Conservation (phyloP, 2,329 filamentous ascomycete species). For the Metarhizium album region DNA sequence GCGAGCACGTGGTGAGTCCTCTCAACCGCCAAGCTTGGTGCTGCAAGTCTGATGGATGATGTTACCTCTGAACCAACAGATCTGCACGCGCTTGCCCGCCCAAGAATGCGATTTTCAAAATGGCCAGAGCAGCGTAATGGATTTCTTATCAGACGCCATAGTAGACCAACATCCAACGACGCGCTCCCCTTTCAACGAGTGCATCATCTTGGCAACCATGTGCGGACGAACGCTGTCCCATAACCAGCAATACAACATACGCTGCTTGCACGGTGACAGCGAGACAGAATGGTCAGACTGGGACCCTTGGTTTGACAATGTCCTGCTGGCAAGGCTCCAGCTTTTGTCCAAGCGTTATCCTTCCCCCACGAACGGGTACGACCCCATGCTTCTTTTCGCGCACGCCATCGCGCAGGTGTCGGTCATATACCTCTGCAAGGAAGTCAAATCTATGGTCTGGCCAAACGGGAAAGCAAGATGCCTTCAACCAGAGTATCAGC, state of each 20-base stretch:
- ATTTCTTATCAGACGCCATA: conserved; percentile 21
- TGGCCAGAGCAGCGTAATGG: conserved; percentile 13
- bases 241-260: background rate
- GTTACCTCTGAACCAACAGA: conserved; percentile 14
- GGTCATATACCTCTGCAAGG: background rate
- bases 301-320: background rate
- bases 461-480: background rate
- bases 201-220: background rate
- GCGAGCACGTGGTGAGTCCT: conserved; percentile 15
- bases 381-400: background rate
- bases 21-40: background rate
- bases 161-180: conserved; percentile 11
- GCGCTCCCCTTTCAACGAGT: background rate
- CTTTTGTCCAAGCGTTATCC: background rate
- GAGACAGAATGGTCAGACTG: background rate
- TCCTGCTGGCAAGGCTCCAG: background rate
- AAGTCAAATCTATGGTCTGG: background rate
- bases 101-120: conserved; percentile 25
- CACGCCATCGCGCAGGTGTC: background rate
- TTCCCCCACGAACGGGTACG: background rate
- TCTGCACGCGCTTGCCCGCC: conserved; percentile 22
- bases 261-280: background rate
- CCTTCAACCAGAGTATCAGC: background rate
- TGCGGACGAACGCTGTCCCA: background rate
- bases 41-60: background rate